phyloP scores from a whole-genome alignment of 345 rosid species.

The Bruguiera gymnorhiza region DNA sequence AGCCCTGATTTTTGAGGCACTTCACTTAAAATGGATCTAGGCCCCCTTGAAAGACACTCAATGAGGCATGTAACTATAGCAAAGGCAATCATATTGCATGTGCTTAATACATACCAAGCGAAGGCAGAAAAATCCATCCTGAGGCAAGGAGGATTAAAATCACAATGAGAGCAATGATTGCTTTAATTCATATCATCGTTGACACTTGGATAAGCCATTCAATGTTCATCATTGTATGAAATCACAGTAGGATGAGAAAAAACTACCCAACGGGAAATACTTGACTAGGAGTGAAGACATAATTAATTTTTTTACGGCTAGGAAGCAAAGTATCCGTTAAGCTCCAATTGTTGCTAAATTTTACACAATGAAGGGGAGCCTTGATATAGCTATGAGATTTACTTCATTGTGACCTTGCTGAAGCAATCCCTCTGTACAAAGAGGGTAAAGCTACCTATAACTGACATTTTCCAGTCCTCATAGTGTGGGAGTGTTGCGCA shows the following conservation, averaged over 20 bases:
- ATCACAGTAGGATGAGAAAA: background rate
- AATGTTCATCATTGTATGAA: background rate
- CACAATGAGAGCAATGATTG: too few relatives aligned
- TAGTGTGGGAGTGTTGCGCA: too few relatives aligned
- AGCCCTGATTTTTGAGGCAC: background rate
- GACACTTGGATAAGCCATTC: background rate
- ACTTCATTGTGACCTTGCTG: too few relatives aligned
- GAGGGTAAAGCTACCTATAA: too few relatives aligned
- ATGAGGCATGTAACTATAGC: background rate
- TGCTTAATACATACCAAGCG: background rate
- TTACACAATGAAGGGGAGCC: too few relatives aligned
- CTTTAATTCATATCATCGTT: background rate
- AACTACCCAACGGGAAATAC: background rate
- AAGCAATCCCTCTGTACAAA: too few relatives aligned
- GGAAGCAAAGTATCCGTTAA: background rate
- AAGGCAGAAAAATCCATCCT: background rate
- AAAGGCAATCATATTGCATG: slow-evolving; percentile 4
- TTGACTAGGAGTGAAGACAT: too few relatives aligned
- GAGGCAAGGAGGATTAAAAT: background rate
- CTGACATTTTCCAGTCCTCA: too few relatives aligned
- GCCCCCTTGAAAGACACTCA: background rate
- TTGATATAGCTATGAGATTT: too few relatives aligned
- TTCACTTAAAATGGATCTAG: slow-evolving; percentile 1
- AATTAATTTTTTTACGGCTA: too few relatives aligned
- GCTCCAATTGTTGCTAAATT: background rate